These are phyloP conservation scores for Osmozyma mogii DNA, from an alignment of 805 yeast genomes.

Conservation along the genomic window DNA sequence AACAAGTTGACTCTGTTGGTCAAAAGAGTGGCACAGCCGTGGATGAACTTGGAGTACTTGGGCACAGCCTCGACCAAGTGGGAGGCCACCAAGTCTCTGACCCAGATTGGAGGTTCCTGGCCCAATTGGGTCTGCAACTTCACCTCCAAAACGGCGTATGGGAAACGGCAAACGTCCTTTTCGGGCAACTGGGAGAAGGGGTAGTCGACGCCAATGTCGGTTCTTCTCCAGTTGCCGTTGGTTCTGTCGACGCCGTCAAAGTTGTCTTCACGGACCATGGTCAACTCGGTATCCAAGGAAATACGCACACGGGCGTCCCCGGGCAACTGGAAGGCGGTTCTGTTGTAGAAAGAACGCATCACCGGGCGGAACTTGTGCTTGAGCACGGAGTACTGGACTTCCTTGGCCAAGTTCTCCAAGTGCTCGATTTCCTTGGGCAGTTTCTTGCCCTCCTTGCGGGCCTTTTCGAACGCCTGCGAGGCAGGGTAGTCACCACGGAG, in stretches of 20 bases:
- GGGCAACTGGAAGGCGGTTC: conserved; percentile 98
- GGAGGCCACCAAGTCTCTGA: conserved; percentile 79
- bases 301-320: conserved; percentile 99
- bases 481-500: conserved; percentile 80
- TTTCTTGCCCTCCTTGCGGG: conserved; percentile 89
- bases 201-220: conserved; percentile 96
- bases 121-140: conserved; percentile 96
- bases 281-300: conserved; percentile 90
- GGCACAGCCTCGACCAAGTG: conserved; percentile 98
- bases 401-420: conserved; percentile 85
- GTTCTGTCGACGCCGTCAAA: conserved; percentile 92
- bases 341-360: conserved; percentile 89
- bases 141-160: conserved; percentile 96
- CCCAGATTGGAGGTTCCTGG: conserved; percentile 99
- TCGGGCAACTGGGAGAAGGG: conserved; percentile 86
- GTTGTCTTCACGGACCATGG: conserved; percentile 97
- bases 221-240: conserved; percentile 92
- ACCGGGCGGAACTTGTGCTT: conserved; percentile 87
- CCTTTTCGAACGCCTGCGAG: conserved; percentile 82
- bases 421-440: conserved; percentile 81
- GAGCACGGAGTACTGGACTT: conserved; percentile 83
- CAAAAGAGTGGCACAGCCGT: conserved; percentile 88
- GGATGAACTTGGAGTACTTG: conserved; percentile 93
- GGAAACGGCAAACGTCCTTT: conserved; percentile 84
- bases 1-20: conserved; percentile 77